Conservation (phyloP, 345 rosid genomes). For the Aquilaria sinensis region DNA sequence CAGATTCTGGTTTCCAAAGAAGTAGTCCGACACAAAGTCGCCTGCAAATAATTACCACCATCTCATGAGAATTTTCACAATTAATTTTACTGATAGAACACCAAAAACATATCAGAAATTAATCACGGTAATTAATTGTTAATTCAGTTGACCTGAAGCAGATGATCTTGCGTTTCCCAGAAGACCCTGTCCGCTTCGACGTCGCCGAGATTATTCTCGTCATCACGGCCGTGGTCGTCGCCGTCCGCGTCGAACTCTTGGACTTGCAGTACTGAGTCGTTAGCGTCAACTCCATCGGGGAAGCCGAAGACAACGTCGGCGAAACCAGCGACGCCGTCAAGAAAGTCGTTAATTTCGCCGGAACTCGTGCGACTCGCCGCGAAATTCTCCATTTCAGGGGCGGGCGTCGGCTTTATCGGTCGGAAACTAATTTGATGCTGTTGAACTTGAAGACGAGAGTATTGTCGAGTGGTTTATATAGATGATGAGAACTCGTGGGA, state of each 20-base stretch:
- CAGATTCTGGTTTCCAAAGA: slow-evolving; percentile 61
- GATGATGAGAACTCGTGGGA: slow-evolving; percentile 16
- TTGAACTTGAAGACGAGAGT: not conserved
- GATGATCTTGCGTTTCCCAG: slow-evolving; percentile 69
- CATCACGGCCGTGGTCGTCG: slow-evolving; percentile 21
- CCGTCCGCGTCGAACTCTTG: slow-evolving; percentile 13
- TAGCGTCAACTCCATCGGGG: slow-evolving; percentile 25
- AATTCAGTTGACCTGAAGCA: slow-evolving; percentile 52
- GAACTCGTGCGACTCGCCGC: slow-evolving; percentile 29
- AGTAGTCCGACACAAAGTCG: slow-evolving; percentile 53
- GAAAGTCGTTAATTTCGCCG: slow-evolving; percentile 40
- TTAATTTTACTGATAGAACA: no score
- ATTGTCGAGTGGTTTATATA: not conserved
- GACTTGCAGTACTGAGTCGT: slow-evolving; percentile 19
- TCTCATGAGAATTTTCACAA: no score
- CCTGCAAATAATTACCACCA: slow-evolving; percentile 29
- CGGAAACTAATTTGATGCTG: not conserved
- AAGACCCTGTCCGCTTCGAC: slow-evolving; percentile 46
- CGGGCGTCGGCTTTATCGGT: not conserved
- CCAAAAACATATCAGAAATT: not conserved
- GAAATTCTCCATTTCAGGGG: slow-evolving; percentile 7
- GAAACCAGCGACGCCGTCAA: slow-evolving; percentile 46
- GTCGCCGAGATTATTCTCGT: slow-evolving; percentile 16
- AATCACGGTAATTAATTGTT: not conserved
- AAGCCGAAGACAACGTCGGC: slow-evolving; percentile 59